Base-by-base conservation (phyloP, 148 eudicot genomes). In the Amaranthus hypochondriacus region DNA sequence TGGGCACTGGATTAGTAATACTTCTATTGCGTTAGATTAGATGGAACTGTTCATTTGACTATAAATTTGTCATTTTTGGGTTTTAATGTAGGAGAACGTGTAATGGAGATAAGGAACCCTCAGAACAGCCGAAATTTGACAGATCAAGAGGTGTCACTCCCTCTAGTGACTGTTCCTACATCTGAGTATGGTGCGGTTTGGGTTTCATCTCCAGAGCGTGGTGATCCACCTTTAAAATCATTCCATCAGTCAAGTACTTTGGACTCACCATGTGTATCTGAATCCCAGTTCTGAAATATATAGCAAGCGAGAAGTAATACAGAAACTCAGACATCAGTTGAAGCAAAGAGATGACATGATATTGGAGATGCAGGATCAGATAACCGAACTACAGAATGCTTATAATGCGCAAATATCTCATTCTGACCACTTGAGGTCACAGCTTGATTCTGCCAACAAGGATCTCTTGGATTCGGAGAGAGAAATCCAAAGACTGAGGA, bases 281-380 rank as follows among this genome's bases (percentile, higher is more conserved):
- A 95, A 71, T 89, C 94, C 94, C 21, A 96, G 99, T 11, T 95
- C 99, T 4, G 99, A 95, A 71, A 84, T 95, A 63, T 95, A 82
- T 81, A 92, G 84, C 89, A 95, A 95, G 76, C 81, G 97, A 72
- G 99, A 95, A 64, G 99, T 92, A 56, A 87, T 95, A 54, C 99
- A 95, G 62, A 95, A 92, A 79, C 91, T 95, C 75, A 89, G 99
- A 67, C 97, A 85, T 66, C 99, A 95, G 82, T 61, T 95, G 69
- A 95, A 91, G 87, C 90, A 94, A 75, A 84, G 99, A 72, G 99
- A 95, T 72, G 94, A 92, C 61, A 87, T 85, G 94, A 90, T 89
- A 63, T 69, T 95, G 13, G 99, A 95, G 81, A 95, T 95, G 96
- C 97, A 95, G 69, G 97, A 95, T 71, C 99, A 90, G 78, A 92